Conservation (phyloP, 2,329 filamentous ascomycete genomes). For the Phaeophleospora eucalypticola region DNA sequence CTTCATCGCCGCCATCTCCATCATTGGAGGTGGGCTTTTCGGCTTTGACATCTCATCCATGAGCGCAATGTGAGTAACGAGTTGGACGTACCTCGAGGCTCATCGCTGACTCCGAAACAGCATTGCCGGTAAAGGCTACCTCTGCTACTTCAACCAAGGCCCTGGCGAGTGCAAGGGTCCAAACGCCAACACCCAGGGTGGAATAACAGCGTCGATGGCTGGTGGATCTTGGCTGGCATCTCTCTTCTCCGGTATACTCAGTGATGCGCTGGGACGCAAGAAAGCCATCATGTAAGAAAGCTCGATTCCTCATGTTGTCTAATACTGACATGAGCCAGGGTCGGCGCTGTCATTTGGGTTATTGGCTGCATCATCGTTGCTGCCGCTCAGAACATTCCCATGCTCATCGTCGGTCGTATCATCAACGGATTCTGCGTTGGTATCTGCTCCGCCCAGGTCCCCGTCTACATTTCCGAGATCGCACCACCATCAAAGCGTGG, state of each 20-base stretch:
- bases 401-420: constrained; percentile 67
- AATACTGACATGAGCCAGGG: not conserved
- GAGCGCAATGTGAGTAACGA: constrained; percentile 46
- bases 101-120: constrained; percentile 5
- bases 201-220: constrained; percentile 67
- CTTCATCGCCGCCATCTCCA: constrained; percentile 54
- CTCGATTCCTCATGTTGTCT: constrained; percentile 36
- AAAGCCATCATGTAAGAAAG: constrained; percentile 43
- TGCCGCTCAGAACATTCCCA: constrained; percentile 61
- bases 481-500: constrained; percentile 57
- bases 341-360: constrained; percentile 41
- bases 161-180: constrained; percentile 51
- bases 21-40: constrained; percentile 65
- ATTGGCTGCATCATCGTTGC: constrained; percentile 61
- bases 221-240: constrained; percentile 66
- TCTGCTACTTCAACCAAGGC: constrained; percentile 65
- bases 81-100: not conserved
- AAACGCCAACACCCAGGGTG: constrained; percentile 56
- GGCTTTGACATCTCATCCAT: constrained; percentile 77
- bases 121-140: constrained; percentile 64
- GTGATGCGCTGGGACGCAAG: constrained; percentile 55
- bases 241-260: constrained; percentile 55
- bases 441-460: constrained; percentile 66
- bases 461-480: constrained; percentile 65
- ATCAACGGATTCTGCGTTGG: constrained; percentile 71